Evolutionary conservation across 345 rosid species (phyloP).

Genomic region (Eucalyptus leucophloia): DNA sequence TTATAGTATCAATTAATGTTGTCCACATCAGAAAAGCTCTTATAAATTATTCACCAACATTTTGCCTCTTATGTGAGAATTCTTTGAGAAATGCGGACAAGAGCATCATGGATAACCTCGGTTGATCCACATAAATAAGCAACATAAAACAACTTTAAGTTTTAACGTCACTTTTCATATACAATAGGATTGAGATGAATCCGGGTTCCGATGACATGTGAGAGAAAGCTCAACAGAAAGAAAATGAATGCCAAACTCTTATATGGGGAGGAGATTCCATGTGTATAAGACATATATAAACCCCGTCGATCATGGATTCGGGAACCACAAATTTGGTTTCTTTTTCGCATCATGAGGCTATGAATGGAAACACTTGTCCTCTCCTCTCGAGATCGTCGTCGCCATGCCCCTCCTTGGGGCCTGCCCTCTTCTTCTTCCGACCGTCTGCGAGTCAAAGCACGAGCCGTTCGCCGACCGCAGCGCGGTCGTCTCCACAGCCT

Average conservation of each 20-base stretch:
- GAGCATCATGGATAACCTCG: neutral
- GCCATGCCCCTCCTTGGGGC: neutral
- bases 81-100: neutral
- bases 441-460: constrained; percentile 35
- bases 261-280: neutral
- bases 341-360: neutral
- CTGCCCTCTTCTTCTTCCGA: neutral
- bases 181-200: neutral
- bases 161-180: neutral
- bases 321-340: neutral
- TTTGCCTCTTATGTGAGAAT: neutral
- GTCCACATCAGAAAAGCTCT: rapidly evolving
- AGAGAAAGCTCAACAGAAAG: neutral
- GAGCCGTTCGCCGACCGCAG: constrained; percentile 73
- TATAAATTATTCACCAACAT: neutral
- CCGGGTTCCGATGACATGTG: neutral
- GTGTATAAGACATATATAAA: neutral
- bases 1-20: too few relatives aligned
- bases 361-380: neutral
- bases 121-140: neutral
- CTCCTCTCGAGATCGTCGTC: neutral
- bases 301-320: neutral
- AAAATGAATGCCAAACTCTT: neutral
- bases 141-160: neutral
- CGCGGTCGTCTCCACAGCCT: constrained; percentile 50